Base-by-base conservation (phyloP, 108 stramenopile species). In the Asterionellopsis glacialis region DNA sequence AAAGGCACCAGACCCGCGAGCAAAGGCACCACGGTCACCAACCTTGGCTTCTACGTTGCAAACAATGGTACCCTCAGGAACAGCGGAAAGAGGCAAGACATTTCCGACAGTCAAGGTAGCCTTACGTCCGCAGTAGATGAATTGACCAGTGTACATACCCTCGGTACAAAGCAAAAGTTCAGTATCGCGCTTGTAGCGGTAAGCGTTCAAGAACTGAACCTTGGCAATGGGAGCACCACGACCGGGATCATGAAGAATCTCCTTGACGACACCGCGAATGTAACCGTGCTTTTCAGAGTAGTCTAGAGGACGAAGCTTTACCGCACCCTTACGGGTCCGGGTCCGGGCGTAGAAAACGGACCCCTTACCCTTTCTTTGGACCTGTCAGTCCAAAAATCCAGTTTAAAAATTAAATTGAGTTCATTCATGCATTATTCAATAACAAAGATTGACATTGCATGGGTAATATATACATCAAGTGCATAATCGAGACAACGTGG, bases 131-230 rank as follows among this genome's bases (percentile, higher is more conserved):
- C 93, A 95, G 95, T 96, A 99, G 62, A 99, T 81, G 83, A 96
- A 97, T 81, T 97, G 95, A 48, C 98, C 98, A 52, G 95, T 90
- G 95, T 99, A 97, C 93, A 97, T 94, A 68, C 98, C 97, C 84
- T 99, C 98, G 49, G 96, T 93, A 62, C 97, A 97, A 44, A 95
- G 64, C 73, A 99, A 77, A 41, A 97, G 81, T 76, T 96, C 94
- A 45, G 73, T 96, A 69, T 97, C 95, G 38, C 90, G 69, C 78
- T 97, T 88, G 94, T 81, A 98, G 61, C 91, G 87, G 94, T 98
- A 98, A 55, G 96, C 92, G 73, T 98, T 96, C 64, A 91, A 72
- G 89, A 99, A 99, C 65, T 96, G 95, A 41, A 99, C 89, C 84
- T 83, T 91, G 79, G 96, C 96, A 23, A 99, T 73, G 64, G 98